phyloP scores from a whole-genome alignment of 257 asterid genomes.

The Gynochthodes officinalis region DNA sequence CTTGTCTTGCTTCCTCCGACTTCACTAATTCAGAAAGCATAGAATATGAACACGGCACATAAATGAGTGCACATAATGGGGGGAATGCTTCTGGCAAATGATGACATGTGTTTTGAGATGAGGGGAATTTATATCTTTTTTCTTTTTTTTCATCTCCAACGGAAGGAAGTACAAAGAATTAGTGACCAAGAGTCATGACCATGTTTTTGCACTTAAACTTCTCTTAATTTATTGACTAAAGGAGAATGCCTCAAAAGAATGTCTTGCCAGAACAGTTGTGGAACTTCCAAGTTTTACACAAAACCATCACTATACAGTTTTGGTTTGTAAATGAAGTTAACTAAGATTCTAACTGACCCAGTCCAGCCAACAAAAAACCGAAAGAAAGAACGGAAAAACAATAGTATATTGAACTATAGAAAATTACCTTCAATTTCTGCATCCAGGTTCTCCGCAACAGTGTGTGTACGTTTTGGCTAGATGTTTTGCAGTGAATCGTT shows the following conservation, averaged over 20 bases:
- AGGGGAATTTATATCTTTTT: slow-evolving; percentile 33
- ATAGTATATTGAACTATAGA: slow-evolving; percentile 1
- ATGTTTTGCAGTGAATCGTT: slow-evolving; percentile 20
- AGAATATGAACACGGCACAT: slow-evolving; percentile 11
- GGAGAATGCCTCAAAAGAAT: background rate
- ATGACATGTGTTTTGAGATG: slow-evolving; percentile 23
- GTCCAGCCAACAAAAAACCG: background rate
- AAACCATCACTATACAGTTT: background rate
- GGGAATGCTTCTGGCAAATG: slow-evolving; percentile 19
- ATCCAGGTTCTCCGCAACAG: slow-evolving; percentile 24
- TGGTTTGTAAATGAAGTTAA: background rate
- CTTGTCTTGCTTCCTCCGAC: slow-evolving; percentile 15
- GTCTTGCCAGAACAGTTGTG: background rate
- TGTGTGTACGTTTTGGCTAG: slow-evolving; percentile 14
- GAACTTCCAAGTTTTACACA: background rate
- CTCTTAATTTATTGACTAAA: no score
- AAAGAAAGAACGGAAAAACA: background rate
- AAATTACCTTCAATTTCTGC: slow-evolving; percentile 40
- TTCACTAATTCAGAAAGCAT: slow-evolving; percentile 14
- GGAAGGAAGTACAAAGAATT: slow-evolving; percentile 5
- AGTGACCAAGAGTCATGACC: no score
- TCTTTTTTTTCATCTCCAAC: slow-evolving; percentile 24
- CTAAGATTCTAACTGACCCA: background rate
- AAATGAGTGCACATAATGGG: slow-evolving; percentile 8
- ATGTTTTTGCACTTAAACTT: no score